phyloP scores from a whole-genome alignment of 2,329 filamentous ascomycete species.

The Madurella mycetomatis region DNA sequence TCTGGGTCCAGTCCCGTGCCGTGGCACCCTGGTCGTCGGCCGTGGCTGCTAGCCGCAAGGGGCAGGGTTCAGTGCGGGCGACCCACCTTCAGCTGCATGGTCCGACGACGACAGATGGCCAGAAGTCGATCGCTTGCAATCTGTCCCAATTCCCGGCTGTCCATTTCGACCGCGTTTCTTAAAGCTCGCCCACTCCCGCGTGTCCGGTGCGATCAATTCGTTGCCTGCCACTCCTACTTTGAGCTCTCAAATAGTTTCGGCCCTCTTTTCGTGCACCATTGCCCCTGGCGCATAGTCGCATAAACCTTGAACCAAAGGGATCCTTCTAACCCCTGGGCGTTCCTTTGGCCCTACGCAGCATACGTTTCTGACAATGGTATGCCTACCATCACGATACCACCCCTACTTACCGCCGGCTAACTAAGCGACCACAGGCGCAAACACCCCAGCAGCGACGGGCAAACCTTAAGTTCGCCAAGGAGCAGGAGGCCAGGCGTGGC shows the following conservation, averaged over 20 bases:
- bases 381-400: not conserved
- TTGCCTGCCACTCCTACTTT: not conserved
- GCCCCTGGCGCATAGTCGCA: not conserved
- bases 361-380: slow-evolving; percentile 23
- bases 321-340: not conserved
- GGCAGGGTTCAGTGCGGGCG: slow-evolving; percentile 7
- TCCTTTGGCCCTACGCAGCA: not conserved
- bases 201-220: not conserved
- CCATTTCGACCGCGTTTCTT: not conserved
- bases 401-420: not conserved
- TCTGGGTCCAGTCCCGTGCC: not conserved
- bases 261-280: not conserved
- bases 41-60: slow-evolving; percentile 6
- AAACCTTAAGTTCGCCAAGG: slow-evolving; percentile 73
- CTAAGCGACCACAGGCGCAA: slow-evolving; percentile 57
- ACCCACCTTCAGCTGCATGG: slow-evolving; percentile 12
- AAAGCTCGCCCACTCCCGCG: not conserved
- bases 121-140: slow-evolving; percentile 25
- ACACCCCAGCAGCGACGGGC: slow-evolving; percentile 77
- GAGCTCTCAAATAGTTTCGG: not conserved
- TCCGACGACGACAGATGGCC: slow-evolving; percentile 25
- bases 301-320: not conserved
- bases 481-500: slow-evolving; percentile 69
- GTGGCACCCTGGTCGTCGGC: slow-evolving; percentile 14
- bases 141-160: slow-evolving; percentile 23